These are phyloP conservation scores for Glebionis coronaria DNA, from an alignment of 129 eudicot species.

Conservation along the genomic window DNA sequence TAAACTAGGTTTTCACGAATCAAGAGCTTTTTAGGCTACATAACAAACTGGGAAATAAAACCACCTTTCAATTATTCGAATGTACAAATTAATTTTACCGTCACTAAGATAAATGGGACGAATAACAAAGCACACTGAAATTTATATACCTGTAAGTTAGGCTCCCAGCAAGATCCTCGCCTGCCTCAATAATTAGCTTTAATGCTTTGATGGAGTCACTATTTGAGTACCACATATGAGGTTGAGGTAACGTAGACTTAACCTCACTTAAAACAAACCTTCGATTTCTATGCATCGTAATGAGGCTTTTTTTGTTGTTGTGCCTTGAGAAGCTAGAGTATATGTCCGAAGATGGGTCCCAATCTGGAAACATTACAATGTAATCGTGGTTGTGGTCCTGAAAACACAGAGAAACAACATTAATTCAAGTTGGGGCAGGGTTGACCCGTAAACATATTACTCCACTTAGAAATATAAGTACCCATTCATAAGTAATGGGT, in stretches of 20 bases:
- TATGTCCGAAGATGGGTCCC: slow-evolving; percentile 63
- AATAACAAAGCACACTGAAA: no score
- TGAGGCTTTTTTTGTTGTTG: slow-evolving; percentile 26
- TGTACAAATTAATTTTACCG: no score
- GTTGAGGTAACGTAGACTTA: slow-evolving; percentile 50
- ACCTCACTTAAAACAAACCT: slow-evolving; percentile 50
- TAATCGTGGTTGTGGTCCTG: slow-evolving; percentile 91
- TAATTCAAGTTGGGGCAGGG: background rate
- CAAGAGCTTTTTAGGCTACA: no score
- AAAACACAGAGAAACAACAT: background rate
- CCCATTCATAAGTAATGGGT: no score
- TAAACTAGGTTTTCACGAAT: no score
- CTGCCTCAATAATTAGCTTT: slow-evolving; percentile 68
- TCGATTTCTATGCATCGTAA: slow-evolving; percentile 24
- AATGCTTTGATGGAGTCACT: slow-evolving; percentile 56
- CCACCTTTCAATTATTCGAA: no score
- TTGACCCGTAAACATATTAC: no score
- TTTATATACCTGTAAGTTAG: slow-evolving; percentile 72
- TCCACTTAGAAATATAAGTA: no score
- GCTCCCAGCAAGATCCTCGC: slow-evolving; percentile 60
- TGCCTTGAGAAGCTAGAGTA: slow-evolving; percentile 21
- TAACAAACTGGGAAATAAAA: no score
- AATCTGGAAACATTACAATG: slow-evolving; percentile 86
- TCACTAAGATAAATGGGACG: no score
- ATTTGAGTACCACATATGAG: slow-evolving; percentile 90